Evolutionary conservation across 2,329 filamentous ascomycete genomes (phyloP).

Genomic region (Fusarium verrucosum): DNA sequence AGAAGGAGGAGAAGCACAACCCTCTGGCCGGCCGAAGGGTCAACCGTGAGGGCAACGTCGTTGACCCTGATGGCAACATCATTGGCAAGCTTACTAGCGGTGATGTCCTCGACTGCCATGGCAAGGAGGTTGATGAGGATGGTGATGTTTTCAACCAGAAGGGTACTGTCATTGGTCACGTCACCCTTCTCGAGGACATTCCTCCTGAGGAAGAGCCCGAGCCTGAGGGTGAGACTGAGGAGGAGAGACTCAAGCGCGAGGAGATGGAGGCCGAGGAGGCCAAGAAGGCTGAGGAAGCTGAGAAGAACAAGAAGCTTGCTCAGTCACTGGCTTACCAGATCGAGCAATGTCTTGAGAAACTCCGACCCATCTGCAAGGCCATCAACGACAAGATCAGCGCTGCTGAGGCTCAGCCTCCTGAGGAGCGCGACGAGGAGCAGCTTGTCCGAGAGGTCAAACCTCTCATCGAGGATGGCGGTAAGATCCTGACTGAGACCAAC

Average conservation of each 20-base stretch:
- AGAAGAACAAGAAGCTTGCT: conserved; percentile 79
- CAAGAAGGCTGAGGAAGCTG: conserved; percentile 64
- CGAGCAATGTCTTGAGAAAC: conserved; percentile 81
- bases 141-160: conserved; percentile 77
- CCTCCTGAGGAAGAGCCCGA: conserved; percentile 52
- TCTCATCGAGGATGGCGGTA: conserved; percentile 84
- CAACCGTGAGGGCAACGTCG: conserved; percentile 67
- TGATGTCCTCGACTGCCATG: conserved; percentile 69
- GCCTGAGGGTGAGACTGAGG: conserved; percentile 61
- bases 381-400: conserved; percentile 86
- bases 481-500: conserved; percentile 86
- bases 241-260: conserved; percentile 45
- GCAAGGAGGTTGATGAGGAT: conserved; percentile 75
- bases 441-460: conserved; percentile 88
- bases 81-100: conserved; percentile 75
- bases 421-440: conserved; percentile 89
- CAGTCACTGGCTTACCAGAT: conserved; percentile 77
- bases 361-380: conserved; percentile 85
- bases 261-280: conserved; percentile 49
- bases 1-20: conserved; percentile 61
- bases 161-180: conserved; percentile 72
- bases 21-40: conserved; percentile 64
- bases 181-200: conserved; percentile 71
- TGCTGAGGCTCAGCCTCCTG: conserved; percentile 81
- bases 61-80: conserved; percentile 66